Evolutionary conservation across 345 rosid genomes (phyloP), one percentile per base, ranked within the genome.

Genomic region (Gossypium arboreum): DNA sequence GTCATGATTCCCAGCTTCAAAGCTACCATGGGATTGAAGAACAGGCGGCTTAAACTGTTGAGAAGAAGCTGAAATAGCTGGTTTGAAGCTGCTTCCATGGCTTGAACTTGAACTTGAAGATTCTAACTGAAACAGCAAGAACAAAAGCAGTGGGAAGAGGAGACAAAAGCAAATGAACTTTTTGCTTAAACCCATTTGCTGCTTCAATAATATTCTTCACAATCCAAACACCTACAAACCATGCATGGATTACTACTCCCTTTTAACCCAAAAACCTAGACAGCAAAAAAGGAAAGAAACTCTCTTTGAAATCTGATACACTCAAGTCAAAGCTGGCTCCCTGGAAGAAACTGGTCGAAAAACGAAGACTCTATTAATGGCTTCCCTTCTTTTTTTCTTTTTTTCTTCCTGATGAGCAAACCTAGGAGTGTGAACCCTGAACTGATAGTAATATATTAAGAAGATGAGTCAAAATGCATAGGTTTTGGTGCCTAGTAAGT

Each of bases 21-120:
- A 39, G 12, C 62, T 52, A 18, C 71, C 76, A 63, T 6, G 27
- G 22, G 55, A 22, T 24, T 59, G 57, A 43, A 9, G 24, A 47
- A 27, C 47, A 56, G 60, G 60, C 13, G 24, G 69, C 39, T 59
- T 55, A 24, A 55, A 52, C 15, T 22, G 61, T 29, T 39, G 56
- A 9, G 77, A 75, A 22, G 72, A 55, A 52, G 63, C 72, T 51
- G 77, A 20, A 52, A 12, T 10, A 22, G 54, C 25, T 16, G 72
- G 27, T 43, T 75, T 75, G 71, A 50, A 50, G 76, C 70, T 74
- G 76, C 69, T 73, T 62, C 34, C 76, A 73, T 72, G 65, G 20
- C 22, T 24, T 17, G 69, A 60, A 43, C 41, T 9, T 12, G 67
- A 55, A 39, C n/a, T 17, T 62, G 76, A 67, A 55, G 64, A 39